phyloP scores from a whole-genome alignment of 2,329 filamentous ascomycete species.

The Verticillium isaacii region DNA sequence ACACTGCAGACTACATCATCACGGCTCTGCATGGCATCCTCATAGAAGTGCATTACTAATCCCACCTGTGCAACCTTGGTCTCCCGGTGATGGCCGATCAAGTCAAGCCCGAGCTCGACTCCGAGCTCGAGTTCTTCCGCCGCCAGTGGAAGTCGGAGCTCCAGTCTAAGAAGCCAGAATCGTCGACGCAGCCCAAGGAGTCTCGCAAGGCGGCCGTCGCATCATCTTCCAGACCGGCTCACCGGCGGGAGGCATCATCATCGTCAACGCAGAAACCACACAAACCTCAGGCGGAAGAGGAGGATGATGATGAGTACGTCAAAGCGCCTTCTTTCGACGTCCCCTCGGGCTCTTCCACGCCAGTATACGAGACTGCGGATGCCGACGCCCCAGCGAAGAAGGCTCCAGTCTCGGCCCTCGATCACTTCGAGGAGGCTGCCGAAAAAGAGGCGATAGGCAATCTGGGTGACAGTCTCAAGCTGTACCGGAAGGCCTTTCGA shows the following conservation, averaged over 20 bases:
- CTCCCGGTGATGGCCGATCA: neutral
- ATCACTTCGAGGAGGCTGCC: conserved; percentile 89
- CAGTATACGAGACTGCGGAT: neutral
- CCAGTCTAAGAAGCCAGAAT: conserved; percentile 28
- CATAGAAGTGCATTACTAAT: neutral
- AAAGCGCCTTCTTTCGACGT: conserved; percentile 28
- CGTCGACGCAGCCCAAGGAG: neutral
- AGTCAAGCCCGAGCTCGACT: conserved; percentile 37
- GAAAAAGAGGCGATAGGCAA: conserved; percentile 82
- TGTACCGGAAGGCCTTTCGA: conserved; percentile 88
- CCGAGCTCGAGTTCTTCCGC: conserved; percentile 82
- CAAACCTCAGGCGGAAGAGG: conserved; percentile 19
- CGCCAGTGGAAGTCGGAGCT: conserved; percentile 84
- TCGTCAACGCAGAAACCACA: conserved; percentile 17
- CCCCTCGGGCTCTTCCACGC: conserved; percentile 1
- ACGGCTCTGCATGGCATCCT: neutral
- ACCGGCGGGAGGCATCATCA: conserved; percentile 13
- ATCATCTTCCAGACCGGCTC: conserved; percentile 15
- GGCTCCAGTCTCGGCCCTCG: conserved; percentile 71
- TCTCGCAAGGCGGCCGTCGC: conserved; percentile 17
- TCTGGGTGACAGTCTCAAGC: conserved; percentile 78
- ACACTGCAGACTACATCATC: neutral
- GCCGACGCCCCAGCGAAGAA: conserved; percentile 19
- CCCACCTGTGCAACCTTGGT: neutral
- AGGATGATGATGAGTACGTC: conserved; percentile 30